Percentiles rank a stretch among this genome's conserved stretches.
Evolutionary conservation across 208 protist genomes (phyloP).

Genomic region (Leishmania tarentolae): DNA sequence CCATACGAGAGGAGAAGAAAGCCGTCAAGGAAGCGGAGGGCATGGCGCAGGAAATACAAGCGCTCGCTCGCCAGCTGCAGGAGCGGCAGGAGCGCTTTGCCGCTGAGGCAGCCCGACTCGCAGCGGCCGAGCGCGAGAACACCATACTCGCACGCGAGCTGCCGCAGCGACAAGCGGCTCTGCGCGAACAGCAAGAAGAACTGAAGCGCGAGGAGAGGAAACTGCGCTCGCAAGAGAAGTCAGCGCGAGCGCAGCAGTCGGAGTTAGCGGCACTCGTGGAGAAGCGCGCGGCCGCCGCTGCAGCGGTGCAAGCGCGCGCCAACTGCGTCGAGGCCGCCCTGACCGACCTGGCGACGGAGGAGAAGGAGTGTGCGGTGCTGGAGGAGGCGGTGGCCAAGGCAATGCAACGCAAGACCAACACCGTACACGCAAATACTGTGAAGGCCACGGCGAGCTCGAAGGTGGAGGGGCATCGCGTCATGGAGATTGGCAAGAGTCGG

Average conservation of each 20-base stretch:
- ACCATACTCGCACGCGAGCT: conserved; percentile 79
- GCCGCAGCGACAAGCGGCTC: conserved; percentile 67
- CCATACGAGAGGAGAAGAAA: conserved; percentile 47
- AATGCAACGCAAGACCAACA: conserved; percentile 70
- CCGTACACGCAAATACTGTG: conserved; percentile 70
- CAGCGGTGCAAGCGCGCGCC: conserved; percentile 51
- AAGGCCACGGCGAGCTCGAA: conserved; percentile 47
- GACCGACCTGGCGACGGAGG: conserved; percentile 52
- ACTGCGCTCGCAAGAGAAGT: conserved; percentile 41
- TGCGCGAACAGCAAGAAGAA: conserved; percentile 83
- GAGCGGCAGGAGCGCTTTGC: conserved; percentile 78
- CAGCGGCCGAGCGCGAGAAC: conserved; percentile 87
- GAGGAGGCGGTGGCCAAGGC: conserved; percentile 59
- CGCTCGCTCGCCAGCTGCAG: conserved; percentile 54
- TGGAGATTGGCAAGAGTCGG: conserved; percentile 87
- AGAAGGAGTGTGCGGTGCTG: conserved; percentile 66
- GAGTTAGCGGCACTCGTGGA: conserved; percentile 55
- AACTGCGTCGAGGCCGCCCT: conserved; percentile 61
- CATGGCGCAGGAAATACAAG: conserved; percentile 46
- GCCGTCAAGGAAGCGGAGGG: conserved; percentile 35
- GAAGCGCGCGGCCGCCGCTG: conserved; percentile 50
- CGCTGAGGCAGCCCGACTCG: conserved; percentile 72
- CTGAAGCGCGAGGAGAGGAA: conserved; percentile 43
- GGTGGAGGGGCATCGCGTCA: conserved; percentile 78
- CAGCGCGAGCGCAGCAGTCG: conserved; percentile 60